phyloP scores from a whole-genome alignment of 2,329 filamentous ascomycete genomes.

The Orbilia ellipsospora region DNA sequence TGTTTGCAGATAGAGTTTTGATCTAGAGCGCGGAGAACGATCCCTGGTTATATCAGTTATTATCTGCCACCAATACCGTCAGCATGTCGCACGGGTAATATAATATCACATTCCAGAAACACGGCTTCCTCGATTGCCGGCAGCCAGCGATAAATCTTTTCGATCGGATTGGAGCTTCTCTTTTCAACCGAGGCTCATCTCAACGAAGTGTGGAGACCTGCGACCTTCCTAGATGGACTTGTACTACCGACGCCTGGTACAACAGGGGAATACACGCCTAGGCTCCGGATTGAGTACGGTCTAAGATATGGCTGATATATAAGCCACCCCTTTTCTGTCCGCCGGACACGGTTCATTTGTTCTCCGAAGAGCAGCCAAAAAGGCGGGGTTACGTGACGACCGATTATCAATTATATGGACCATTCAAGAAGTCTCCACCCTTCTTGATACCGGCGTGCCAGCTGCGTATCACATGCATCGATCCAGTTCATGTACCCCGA shows the following conservation, averaged over 20 bases:
- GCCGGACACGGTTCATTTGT: slow-evolving; percentile 39
- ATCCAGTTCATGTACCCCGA: not conserved
- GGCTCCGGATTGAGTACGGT: too few relatives aligned
- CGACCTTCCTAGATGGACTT: slow-evolving; percentile 17
- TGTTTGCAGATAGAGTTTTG: not conserved
- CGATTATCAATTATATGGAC: too few relatives aligned
- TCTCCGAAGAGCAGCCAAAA: slow-evolving; percentile 9
- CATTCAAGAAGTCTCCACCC: too few relatives aligned
- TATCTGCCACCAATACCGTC: not conserved
- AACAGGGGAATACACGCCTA: not conserved
- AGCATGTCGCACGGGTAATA: not conserved
- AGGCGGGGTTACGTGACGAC: slow-evolving; percentile 9
- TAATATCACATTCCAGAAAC: slow-evolving; percentile 7
- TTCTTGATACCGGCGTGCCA: not conserved
- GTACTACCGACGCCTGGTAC: not conserved
- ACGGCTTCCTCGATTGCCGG: not conserved
- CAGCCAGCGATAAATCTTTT: slow-evolving; percentile 3
- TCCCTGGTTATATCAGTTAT: slow-evolving; percentile 1
- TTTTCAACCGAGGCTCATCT: slow-evolving; percentile 52
- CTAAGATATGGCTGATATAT: not conserved
- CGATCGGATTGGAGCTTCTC: slow-evolving; percentile 23
- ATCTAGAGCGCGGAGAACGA: not conserved
- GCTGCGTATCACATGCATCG: slow-evolving; percentile 16
- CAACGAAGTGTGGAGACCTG: slow-evolving; percentile 8
- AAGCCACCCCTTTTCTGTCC: slow-evolving; percentile 1